Evolutionary conservation across 1,139 yeast species (phyloP), one percentile per base, ranked within the genome.

Genomic region (Geotrichum europaeum): DNA sequence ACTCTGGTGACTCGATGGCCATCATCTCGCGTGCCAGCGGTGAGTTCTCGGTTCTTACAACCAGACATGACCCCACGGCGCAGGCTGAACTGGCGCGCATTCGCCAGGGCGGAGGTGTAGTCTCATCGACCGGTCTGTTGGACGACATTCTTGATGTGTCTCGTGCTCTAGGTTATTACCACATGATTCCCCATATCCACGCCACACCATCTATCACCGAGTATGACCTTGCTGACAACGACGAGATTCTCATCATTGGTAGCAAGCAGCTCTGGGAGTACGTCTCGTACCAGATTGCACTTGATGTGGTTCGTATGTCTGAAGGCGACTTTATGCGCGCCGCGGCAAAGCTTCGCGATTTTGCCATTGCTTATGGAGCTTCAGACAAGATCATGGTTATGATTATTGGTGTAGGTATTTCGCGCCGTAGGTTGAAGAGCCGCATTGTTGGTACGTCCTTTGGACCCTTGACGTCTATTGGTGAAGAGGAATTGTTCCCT

Each of bases 341-440:
- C 0, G 98, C 99, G 0, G 96, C 91, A 68, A 90, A 89, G 70
- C 78, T 94, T 66, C 83, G 98, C 69, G 99, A 95, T 74, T 90
- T 88, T 76, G 98, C 98, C 1, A 84, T 94, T 63, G 86, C 97
- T 1, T 94, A 91, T 72, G 98, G 99, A 28, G 88, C 95, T 49
- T 78, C 82, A 5, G 94, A 88, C 60, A 89, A 89, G 67, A 81
- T 89, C n/a, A 84, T 94, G 45, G 96, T 92, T 3, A 83, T 89
- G 73, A 96, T 95, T 20, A 73, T 94, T 28, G 85, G 94, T 1
- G 79, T 89, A 53, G 80, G 82, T 62, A 74, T 73, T 60, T 67
- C 68, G 52, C 75, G 73, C 60, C 49, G 62, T 25, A 54, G 51
- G 53, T 63, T 76, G 75, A 60, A 75, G 75, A 63, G 68, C 71